These are phyloP conservation scores for Hydnomerulius pinastri DNA, from an alignment of 768 basidiomycete species.

Conservation along the genomic window DNA sequence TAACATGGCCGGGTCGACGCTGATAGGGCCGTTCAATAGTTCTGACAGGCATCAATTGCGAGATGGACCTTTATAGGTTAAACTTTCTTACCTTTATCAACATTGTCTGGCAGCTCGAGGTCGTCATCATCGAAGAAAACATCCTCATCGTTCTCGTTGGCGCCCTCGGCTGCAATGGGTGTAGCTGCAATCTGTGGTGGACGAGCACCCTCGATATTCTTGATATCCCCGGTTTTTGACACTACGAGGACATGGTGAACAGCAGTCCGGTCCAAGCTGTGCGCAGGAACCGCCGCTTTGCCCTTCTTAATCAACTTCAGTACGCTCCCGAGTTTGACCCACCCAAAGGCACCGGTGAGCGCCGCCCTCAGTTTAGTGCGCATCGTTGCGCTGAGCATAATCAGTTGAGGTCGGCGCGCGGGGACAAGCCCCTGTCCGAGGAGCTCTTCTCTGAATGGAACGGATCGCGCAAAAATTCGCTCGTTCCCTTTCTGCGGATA, in stretches of 20 bases:
- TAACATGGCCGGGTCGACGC: slow-evolving; percentile 55
- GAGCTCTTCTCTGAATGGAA: slow-evolving; percentile 6
- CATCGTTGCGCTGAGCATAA: slow-evolving; percentile 74
- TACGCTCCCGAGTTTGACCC: slow-evolving; percentile 50
- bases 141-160: slow-evolving; percentile 9
- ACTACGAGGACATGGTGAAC: slow-evolving; percentile 65
- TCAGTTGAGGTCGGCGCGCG: slow-evolving; percentile 52
- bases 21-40: slow-evolving; percentile 46
- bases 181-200: slow-evolving; percentile 4
- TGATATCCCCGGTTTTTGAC: slow-evolving; percentile 49
- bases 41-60: slow-evolving; percentile 36
- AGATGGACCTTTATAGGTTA: not conserved
- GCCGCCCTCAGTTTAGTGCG: slow-evolving; percentile 42
- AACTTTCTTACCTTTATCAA: slow-evolving; percentile 21
- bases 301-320: slow-evolving; percentile 26
- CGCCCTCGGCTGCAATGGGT: not conserved
- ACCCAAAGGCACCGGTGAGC: slow-evolving; percentile 57
- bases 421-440: slow-evolving; percentile 6
- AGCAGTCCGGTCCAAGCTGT: slow-evolving; percentile 29
- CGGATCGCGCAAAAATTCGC: not conserved
- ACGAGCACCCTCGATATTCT: slow-evolving; percentile 55
- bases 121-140: slow-evolving; percentile 28
- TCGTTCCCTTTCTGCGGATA: slow-evolving; percentile 37
- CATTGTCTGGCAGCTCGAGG: slow-evolving; percentile 16
- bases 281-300: slow-evolving; percentile 27